These are phyloP conservation scores for Rhazya stricta DNA, from an alignment of 257 asterid genomes.

Conservation along the genomic window DNA sequence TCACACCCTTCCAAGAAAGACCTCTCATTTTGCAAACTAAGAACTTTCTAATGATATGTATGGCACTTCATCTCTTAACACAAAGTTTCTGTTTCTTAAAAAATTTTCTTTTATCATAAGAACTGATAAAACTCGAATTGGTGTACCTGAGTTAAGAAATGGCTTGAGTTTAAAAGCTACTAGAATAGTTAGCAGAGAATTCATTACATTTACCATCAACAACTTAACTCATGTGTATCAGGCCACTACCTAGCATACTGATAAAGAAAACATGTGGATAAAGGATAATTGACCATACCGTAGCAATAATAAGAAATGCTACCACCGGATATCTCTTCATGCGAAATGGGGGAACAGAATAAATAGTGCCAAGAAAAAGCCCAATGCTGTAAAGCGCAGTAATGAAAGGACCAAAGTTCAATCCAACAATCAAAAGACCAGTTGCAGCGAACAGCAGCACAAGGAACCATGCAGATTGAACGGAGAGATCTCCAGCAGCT, in stretches of 20 bases:
- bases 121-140: not conserved
- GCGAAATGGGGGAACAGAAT: slow-evolving; percentile 96
- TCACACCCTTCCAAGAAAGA: not conserved
- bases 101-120: not conserved
- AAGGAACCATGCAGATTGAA: slow-evolving; percentile 79
- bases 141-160: not conserved
- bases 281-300: slow-evolving; percentile 44
- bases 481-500: slow-evolving; percentile 98
- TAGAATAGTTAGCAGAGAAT: not conserved
- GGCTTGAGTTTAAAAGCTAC: not conserved
- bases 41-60: not conserved
- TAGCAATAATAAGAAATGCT: slow-evolving; percentile 93
- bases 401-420: slow-evolving; percentile 87
- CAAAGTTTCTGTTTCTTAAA: not conserved
- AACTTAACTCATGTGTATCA: not conserved
- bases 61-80: not conserved
- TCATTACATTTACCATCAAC: not conserved
- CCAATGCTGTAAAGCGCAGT: slow-evolving; percentile 83
- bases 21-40: not conserved
- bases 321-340: slow-evolving; percentile 76
- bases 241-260: not conserved
- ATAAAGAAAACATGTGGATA: not conserved
- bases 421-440: slow-evolving; percentile 71
- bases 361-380: slow-evolving; percentile 89
- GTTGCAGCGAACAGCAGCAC: slow-evolving; percentile 65